A percentile compares a stretch with the other conserved stretches of the same genome.
These are phyloP conservation scores for Patellifolia procumbens DNA, from an alignment of 179 eudicot genomes.

Conservation along the genomic window DNA sequence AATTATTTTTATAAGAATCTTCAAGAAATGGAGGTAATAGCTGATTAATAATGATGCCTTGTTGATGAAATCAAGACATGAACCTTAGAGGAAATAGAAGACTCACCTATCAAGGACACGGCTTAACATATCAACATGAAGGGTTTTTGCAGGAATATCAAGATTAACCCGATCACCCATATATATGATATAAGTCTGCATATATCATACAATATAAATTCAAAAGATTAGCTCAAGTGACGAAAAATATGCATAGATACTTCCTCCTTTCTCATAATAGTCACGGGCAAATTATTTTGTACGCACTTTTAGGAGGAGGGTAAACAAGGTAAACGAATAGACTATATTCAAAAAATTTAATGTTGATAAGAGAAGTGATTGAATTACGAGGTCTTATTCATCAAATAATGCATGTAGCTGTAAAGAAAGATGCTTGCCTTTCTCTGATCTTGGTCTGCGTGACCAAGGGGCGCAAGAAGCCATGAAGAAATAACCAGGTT, in stretches of 20 bases:
- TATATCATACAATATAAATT: neutral
- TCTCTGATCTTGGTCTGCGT: neutral
- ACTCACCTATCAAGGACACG: neutral
- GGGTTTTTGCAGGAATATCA: neutral
- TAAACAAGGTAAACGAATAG: no score
- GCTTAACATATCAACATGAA: neutral
- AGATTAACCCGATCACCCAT: neutral
- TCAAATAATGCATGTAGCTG: no score
- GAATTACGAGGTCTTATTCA: no score
- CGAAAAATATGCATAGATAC: no score
- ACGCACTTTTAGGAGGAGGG: no score
- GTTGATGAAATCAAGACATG: no score
- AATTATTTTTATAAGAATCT: no score
- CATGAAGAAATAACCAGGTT: neutral
- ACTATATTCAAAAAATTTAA: neutral
- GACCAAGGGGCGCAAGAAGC: neutral
- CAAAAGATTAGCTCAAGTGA: no score
- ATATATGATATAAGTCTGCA: neutral
- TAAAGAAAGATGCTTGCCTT: neutral
- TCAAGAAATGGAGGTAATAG: no score
- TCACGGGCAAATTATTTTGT: no score
- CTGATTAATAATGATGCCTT: no score
- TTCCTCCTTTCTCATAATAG: no score
- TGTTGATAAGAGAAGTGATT: neutral
- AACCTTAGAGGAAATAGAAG: neutral